Percentiles rank a stretch among this genome's conserved stretches.
Conservation (phyloP, 2,329 filamentous ascomycete genomes). For the Fusarium temperatum region DNA sequence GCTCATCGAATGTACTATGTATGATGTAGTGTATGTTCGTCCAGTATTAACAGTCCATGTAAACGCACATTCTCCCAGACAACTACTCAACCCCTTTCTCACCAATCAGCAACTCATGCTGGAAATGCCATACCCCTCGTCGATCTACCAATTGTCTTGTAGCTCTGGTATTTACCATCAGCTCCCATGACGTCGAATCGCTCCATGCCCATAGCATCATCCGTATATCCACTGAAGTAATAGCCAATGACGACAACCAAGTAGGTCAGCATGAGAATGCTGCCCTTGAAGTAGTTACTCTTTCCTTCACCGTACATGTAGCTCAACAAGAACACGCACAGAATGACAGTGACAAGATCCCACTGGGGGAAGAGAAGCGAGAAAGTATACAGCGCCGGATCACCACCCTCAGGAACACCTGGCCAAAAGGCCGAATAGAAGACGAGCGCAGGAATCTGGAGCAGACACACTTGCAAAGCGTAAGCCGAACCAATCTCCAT, state of each 20-base stretch:
- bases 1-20: conserved; percentile 11
- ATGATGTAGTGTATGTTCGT: conserved; percentile 30
- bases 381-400: conserved; percentile 71
- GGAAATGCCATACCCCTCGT: conserved; percentile 45
- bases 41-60: conserved; percentile 23
- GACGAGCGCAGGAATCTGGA: conserved; percentile 93
- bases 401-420: conserved; percentile 48
- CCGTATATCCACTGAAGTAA: conserved; percentile 76
- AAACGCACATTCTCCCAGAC: conserved; percentile 1
- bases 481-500: conserved; percentile 99
- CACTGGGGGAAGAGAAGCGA: conserved; percentile 96
- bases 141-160: conserved; percentile 63
- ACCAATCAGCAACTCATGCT: conserved; percentile 15
- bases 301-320: conserved; percentile 99
- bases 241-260: conserved; percentile 92
- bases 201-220: conserved; percentile 54
- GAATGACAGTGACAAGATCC: conserved; percentile 97
- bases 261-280: conserved; percentile 91
- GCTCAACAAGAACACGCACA: conserved; percentile 94
- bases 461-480: conserved; percentile 91
- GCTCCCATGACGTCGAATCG: conserved; percentile 64
- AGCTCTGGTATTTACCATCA: conserved; percentile 60
- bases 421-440: conserved; percentile 85
- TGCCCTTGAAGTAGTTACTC: conserved; percentile 99
- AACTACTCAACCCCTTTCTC: not conserved